These are phyloP conservation scores for Scalesia atractyloides DNA, from an alignment of 129 eudicot genomes.

Conservation along the genomic window DNA sequence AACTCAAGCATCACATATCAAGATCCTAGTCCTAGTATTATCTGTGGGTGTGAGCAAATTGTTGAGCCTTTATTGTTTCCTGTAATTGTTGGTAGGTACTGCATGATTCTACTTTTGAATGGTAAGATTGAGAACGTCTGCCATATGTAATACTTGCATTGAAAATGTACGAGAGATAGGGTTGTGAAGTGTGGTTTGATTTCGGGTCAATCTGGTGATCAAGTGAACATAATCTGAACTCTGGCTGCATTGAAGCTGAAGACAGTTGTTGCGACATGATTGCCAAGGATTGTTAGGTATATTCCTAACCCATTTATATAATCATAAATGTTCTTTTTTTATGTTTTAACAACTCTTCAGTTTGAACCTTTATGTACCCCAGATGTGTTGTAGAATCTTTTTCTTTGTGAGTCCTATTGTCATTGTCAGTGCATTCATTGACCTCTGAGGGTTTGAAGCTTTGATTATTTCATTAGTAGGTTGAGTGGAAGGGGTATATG, in stretches of 20 bases:
- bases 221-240: constrained; percentile 1
- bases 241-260: not conserved
- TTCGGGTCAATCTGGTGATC: not conserved
- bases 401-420: not conserved
- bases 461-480: not conserved
- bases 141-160: not conserved
- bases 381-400: not conserved
- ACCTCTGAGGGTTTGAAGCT: not conserved
- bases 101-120: not conserved
- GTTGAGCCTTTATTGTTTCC: not conserved
- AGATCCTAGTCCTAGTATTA: constrained; percentile 1
- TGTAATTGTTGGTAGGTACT: not conserved
- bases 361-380: not conserved
- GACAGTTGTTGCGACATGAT: constrained; percentile 6
- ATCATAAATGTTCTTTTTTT: not conserved
- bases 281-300: constrained; percentile 11
- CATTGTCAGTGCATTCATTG: not conserved
- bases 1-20: not conserved
- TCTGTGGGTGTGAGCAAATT: not conserved
- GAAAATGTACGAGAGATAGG: not conserved
- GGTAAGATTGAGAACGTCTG: not conserved
- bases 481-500: not conserved
- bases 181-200: not conserved
- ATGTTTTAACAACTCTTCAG: not conserved
- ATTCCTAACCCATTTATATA: constrained; percentile 6